Percentiles rank a stretch among this genome's conserved stretches.
These are phyloP conservation scores for Penicillium egyptiacum DNA, from an alignment of 495 filamentous ascomycete species.

Conservation along the genomic window DNA sequence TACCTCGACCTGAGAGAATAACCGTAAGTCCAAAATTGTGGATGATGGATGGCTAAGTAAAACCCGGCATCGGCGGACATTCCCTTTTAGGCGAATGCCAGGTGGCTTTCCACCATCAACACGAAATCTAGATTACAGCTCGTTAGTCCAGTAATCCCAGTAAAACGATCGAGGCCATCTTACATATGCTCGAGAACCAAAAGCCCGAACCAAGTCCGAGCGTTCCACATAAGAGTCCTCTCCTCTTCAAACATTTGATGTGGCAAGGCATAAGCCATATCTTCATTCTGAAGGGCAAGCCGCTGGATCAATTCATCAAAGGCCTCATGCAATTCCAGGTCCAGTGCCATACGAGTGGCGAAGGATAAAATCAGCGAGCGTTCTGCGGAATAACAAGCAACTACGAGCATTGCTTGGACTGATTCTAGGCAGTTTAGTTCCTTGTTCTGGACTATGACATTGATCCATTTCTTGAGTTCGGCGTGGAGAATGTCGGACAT, in stretches of 20 bases:
- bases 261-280: slow-evolving; percentile 17
- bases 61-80: slow-evolving; percentile 43
- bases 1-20: slow-evolving; percentile 55
- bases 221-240: slow-evolving; percentile 38
- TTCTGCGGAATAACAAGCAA: slow-evolving; percentile 51
- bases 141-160: slow-evolving; percentile 6
- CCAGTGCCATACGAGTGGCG: slow-evolving; percentile 49
- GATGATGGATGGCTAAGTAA: slow-evolving; percentile 44
- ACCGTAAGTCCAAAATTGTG: slow-evolving; percentile 47
- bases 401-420: slow-evolving; percentile 49
- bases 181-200: slow-evolving; percentile 51
- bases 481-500: slow-evolving; percentile 41
- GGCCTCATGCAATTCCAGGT: slow-evolving; percentile 43
- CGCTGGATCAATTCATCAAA: slow-evolving; percentile 41
- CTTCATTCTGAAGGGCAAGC: slow-evolving; percentile 30
- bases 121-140: slow-evolving; percentile 36
- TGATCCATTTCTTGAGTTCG: slow-evolving; percentile 47
- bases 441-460: slow-evolving; percentile 45
- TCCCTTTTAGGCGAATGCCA: slow-evolving; percentile 41
- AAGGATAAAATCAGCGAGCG: slow-evolving; percentile 47
- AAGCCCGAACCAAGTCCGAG: slow-evolving; percentile 48
- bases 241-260: slow-evolving; percentile 28
- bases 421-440: slow-evolving; percentile 41
- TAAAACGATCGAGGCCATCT: background rate
- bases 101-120: slow-evolving; percentile 52